Conservation (phyloP, 306 rosid species). For the Prinsepia uniflora region DNA sequence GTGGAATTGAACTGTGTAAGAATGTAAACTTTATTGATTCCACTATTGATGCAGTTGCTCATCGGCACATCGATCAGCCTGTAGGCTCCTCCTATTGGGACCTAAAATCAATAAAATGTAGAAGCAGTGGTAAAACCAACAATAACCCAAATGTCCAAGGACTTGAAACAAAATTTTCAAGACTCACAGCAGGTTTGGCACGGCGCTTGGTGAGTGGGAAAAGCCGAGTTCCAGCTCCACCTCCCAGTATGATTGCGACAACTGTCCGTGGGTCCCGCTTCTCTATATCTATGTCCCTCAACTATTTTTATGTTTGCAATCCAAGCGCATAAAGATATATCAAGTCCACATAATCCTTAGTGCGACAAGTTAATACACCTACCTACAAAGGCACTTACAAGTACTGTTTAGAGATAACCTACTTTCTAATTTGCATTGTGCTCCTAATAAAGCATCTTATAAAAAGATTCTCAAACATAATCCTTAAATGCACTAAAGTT, state of each 20-base stretch:
- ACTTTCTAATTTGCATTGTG: no score
- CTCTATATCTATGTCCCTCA: slow-evolving; percentile 52
- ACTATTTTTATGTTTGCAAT: slow-evolving; percentile 31
- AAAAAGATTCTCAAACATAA: no score
- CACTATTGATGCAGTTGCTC: slow-evolving; percentile 98
- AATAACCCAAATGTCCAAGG: neutral
- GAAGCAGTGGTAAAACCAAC: neutral
- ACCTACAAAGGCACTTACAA: no score
- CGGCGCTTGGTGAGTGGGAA: slow-evolving; percentile 91
- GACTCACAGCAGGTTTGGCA: slow-evolving; percentile 89
- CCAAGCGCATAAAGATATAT: neutral
- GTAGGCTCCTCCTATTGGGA: slow-evolving; percentile 88
- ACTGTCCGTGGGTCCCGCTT: slow-evolving; percentile 64
- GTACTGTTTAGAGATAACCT: no score
- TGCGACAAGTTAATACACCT: no score
- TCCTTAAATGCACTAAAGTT: no score
- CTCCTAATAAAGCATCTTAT: no score
- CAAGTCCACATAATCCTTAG: neutral
- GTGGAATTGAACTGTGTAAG: slow-evolving; percentile 95
- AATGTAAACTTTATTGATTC: slow-evolving; percentile 90
- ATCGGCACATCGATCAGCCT: slow-evolving; percentile 92
- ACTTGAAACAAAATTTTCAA: neutral
- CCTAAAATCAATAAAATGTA: slow-evolving; percentile 32
- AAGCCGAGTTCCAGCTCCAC: slow-evolving; percentile 98
- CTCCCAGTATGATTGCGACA: slow-evolving; percentile 82